Base-by-base conservation (phyloP, 768 basidiomycete species). In the Tylopilus intermedius region DNA sequence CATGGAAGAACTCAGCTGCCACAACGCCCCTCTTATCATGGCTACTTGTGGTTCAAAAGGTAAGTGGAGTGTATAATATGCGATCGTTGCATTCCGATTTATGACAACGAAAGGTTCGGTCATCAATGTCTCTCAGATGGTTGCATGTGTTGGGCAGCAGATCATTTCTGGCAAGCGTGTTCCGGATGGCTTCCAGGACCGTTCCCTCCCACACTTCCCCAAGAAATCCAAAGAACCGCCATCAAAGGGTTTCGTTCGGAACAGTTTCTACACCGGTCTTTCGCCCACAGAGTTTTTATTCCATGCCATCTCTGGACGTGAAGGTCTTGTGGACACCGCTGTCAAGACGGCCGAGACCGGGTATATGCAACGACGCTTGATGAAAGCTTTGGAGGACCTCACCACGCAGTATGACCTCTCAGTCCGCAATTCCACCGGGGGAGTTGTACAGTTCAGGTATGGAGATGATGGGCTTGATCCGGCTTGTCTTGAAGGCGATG, bases 311-410 rank as follows among this genome's bases (percentile, higher is more conserved):
- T 96, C 94, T 13, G 96, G 96, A 53, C 87, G 96, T 62, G 96
- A 98, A 74, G 96, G 96, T 71, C 72, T 99, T 48, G 95, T 99
- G 63, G 96, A 99, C 73, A 99, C 96, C 0, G 96, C 96, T 24
- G 96, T 99, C 71, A 99, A 99, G 74, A 99, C 96, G 0, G 96
- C 96, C 13, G 96, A 99, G 71, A 99, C 96, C 1, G 96, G 96
- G 39, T 99, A 99, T 74, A 99, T 99, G 95, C 93, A 95, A 65
- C 84, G 96, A 46, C 90, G 96, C 51, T 71, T 99, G 56, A 98
- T 99, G 96, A 99, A 99, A 68, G 95, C 95, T 2, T 71, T 99
- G 59, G 96, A 99, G 66, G 96, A 99, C 73, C 74, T 99, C 35
- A 93, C 91, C 3, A 92, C 90, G 0, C 92, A 95, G 52, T 99